Evolutionary conservation across 257 asterid species (phyloP), one percentile per base, ranked within the genome.

Genomic region (Scutellaria barbata): DNA sequence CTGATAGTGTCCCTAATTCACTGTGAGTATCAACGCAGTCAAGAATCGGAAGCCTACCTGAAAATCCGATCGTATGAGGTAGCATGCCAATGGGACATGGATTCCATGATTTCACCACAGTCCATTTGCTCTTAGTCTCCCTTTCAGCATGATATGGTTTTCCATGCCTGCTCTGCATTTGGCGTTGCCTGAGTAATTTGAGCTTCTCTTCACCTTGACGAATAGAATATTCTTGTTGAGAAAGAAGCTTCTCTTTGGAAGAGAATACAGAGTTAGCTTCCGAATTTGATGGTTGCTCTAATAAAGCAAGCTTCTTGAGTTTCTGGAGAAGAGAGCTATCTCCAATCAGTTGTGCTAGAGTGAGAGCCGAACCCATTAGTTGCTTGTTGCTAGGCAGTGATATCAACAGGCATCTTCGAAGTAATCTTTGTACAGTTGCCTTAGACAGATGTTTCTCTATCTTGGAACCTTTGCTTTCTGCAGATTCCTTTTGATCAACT

Each of bases 41-140:
- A 53, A 93, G 90, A 77, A 76, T 53, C 0, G 96, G 89, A 58
- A 83, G 77, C 33, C 70, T 77, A 5, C 97, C 95, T 0, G 92
- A 85, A 35, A 85, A 87, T 60, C 96, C 88, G 57, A 85, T 71
- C 8, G 76, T 30, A 48, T 80, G 82, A n/a, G 95, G 92, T 33
- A 90, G 68, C 97, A 84, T 83, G 47, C 98, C 98, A 17, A 89
- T 83, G 30, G 98, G 97, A 50, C 98, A 87, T 50, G 86, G 84
- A 45, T 68, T 90, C 97, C 97, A 90, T 22, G 88, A 77, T 74
- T 89, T 80, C 0, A 66, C 71, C 55, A 86, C 82, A 45, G 41
- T 50, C 94, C 96, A 87, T 81, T 68, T 78, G 59, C 81, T 78
- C 43, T 74, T 81, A 5, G 39, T 9, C 45, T 69, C 81, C 5